Percentiles rank a stretch among this genome's conserved stretches.
phyloP scores from a whole-genome alignment of 805 yeast genomes.

The Clavispora santaluciae region DNA sequence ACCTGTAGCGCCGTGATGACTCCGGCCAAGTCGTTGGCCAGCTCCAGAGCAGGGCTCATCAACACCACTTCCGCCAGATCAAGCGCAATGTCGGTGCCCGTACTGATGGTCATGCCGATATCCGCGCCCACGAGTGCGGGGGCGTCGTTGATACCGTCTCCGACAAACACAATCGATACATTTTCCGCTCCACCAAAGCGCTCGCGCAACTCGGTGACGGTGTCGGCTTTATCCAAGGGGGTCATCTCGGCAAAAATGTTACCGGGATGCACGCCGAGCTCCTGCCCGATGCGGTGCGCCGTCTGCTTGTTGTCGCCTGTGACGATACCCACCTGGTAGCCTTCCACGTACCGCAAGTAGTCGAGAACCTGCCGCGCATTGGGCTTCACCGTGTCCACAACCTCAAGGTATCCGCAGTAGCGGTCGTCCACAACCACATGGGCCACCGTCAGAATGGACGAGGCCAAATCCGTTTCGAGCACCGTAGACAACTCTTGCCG shows the following conservation, averaged over 20 bases:
- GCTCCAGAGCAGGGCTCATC: slow-evolving; percentile 32
- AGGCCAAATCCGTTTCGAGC: slow-evolving; percentile 13
- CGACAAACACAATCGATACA: slow-evolving; percentile 73
- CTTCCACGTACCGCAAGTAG: slow-evolving; percentile 43
- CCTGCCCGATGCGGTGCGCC: slow-evolving; percentile 59
- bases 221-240: slow-evolving; percentile 71
- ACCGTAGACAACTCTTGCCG: slow-evolving; percentile 7
- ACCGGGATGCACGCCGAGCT: slow-evolving; percentile 59
- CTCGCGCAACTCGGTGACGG: slow-evolving; percentile 54
- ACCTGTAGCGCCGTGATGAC: slow-evolving; percentile 62
- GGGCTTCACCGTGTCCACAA: slow-evolving; percentile 62
- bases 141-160: slow-evolving; percentile 97
- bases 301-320: slow-evolving; percentile 77
- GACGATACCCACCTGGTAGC: slow-evolving; percentile 72
- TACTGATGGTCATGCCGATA: slow-evolving; percentile 84
- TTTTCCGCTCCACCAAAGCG: slow-evolving; percentile 30
- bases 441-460: slow-evolving; percentile 41
- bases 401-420: slow-evolving; percentile 60
- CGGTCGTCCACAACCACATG: slow-evolving; percentile 54
- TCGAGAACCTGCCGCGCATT: slow-evolving; percentile 60
- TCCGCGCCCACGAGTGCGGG: slow-evolving; percentile 90
- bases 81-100: slow-evolving; percentile 94
- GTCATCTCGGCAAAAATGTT: slow-evolving; percentile 71
- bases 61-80: slow-evolving; percentile 95
- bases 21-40: slow-evolving; percentile 39